phyloP scores from a whole-genome alignment of 805 yeast species.

The Kodamaea leandrae region DNA sequence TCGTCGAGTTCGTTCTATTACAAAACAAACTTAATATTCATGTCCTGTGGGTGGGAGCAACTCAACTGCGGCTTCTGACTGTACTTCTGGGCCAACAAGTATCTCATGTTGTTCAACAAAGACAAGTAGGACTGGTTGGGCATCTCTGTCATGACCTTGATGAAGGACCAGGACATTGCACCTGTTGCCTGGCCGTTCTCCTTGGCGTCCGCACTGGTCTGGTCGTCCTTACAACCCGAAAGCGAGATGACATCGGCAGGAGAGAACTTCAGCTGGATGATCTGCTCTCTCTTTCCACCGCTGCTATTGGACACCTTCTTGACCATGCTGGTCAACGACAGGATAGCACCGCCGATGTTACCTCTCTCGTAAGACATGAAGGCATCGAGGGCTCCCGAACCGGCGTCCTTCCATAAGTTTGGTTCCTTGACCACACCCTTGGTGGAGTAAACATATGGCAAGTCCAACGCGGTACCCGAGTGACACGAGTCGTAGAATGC shows the following conservation, averaged over 20 bases:
- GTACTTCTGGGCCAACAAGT: slow-evolving; percentile 29
- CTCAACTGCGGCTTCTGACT: slow-evolving; percentile 42
- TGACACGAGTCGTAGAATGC: slow-evolving; percentile 41
- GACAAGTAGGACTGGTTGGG: slow-evolving; percentile 36
- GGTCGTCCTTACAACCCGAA: slow-evolving; percentile 41
- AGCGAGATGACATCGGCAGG: slow-evolving; percentile 39
- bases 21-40: slow-evolving; percentile 36
- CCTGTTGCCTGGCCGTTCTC: slow-evolving; percentile 37
- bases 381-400: slow-evolving; percentile 33
- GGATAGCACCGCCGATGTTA: slow-evolving; percentile 37
- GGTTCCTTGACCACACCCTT: slow-evolving; percentile 42
- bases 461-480: slow-evolving; percentile 40
- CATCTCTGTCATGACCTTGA: slow-evolving; percentile 23
- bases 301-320: slow-evolving; percentile 27
- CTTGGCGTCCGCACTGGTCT: slow-evolving; percentile 39
- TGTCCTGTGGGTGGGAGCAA: slow-evolving; percentile 38
- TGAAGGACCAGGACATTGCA: slow-evolving; percentile 41
- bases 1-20: too few relatives aligned
- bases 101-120: slow-evolving; percentile 37
- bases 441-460: slow-evolving; percentile 39
- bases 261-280: slow-evolving; percentile 29
- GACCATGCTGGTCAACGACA: slow-evolving; percentile 33
- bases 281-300: slow-evolving; percentile 22
- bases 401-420: slow-evolving; percentile 35
- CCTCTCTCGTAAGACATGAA: slow-evolving; percentile 33